These are phyloP conservation scores for Blepharisma undulans DNA, from an alignment of 169 alveolate genomes.

Conservation along the genomic window DNA sequence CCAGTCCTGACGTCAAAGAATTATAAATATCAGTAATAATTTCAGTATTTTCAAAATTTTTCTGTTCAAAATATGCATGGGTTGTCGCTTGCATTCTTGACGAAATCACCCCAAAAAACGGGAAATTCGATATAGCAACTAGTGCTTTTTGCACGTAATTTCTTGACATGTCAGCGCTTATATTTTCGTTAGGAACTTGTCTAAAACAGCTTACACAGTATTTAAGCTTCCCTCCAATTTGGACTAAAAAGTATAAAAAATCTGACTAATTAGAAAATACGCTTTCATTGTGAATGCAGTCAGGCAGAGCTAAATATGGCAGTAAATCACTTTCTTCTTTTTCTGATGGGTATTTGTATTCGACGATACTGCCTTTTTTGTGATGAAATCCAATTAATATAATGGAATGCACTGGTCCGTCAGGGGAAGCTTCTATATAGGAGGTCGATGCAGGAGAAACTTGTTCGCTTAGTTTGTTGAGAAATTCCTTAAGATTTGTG, in stretches of 20 bases:
- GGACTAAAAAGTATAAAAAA: neutral
- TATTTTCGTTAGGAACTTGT: neutral
- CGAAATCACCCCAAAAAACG: neutral
- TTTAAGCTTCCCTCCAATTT: neutral
- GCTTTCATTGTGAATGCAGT: constrained; percentile 32
- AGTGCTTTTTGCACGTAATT: constrained; percentile 34
- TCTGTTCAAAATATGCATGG: constrained; percentile 32
- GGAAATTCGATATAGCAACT: neutral
- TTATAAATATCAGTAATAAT: neutral
- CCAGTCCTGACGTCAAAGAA: neutral
- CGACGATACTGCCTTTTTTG: constrained; percentile 37
- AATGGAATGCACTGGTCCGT: neutral
- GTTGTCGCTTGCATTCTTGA: neutral
- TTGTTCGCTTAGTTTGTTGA: neutral
- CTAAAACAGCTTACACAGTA: constrained; percentile 32
- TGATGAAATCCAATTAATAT: constrained; percentile 17
- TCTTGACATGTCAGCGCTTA: neutral
- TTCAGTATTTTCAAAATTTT: constrained; percentile 5
- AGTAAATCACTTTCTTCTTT: neutral
- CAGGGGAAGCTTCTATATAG: neutral
- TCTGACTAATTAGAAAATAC: neutral
- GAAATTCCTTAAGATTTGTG: neutral
- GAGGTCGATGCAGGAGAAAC: neutral
- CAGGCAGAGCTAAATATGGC: constrained; percentile 23
- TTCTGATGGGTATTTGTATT: constrained; percentile 17